phyloP scores from a whole-genome alignment of 2,329 filamentous ascomycete species.

The Trichoderma hamatum region DNA sequence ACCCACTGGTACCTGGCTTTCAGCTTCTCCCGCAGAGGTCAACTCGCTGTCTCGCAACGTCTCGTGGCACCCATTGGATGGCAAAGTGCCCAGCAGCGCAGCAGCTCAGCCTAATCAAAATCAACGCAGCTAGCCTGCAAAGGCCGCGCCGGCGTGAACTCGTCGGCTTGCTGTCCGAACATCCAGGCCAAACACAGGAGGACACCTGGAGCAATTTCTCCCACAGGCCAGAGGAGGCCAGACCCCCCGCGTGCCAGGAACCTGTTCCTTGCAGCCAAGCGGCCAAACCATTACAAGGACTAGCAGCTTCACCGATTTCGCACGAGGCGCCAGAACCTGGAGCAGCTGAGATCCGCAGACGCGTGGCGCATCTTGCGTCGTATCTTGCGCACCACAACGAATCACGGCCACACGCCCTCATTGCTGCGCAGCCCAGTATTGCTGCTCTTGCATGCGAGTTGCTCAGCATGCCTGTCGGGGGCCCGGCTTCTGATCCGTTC shows the following conservation, averaged over 20 bases:
- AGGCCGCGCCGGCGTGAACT: slow-evolving; percentile 3
- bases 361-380: slow-evolving; percentile 22
- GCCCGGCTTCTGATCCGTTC: slow-evolving; percentile 24
- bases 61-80: slow-evolving; percentile 1
- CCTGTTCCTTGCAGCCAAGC: slow-evolving; percentile 10
- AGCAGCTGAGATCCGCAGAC: slow-evolving; percentile 23
- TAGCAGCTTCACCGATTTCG: slow-evolving; percentile 16
- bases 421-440: background rate
- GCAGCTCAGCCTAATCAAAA: slow-evolving; percentile 1
- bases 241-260: background rate
- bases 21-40: background rate
- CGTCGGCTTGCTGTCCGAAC: background rate
- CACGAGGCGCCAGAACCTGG: slow-evolving; percentile 17
- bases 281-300: background rate
- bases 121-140: slow-evolving; percentile 7
- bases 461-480: background rate
- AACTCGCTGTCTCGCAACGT: background rate
- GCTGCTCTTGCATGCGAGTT: background rate
- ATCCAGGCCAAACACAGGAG: background rate
- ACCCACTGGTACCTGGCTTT: background rate
- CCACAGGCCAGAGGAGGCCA: background rate
- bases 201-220: background rate
- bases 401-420: background rate
- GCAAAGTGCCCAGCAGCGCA: slow-evolving; percentile 11
- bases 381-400: slow-evolving; percentile 5